A percentile compares a stretch with the other conserved stretches of the same genome.
These are phyloP conservation scores for Cryoendolithus antarcticus DNA, from an alignment of 2,329 filamentous ascomycete genomes.

Conservation along the genomic window DNA sequence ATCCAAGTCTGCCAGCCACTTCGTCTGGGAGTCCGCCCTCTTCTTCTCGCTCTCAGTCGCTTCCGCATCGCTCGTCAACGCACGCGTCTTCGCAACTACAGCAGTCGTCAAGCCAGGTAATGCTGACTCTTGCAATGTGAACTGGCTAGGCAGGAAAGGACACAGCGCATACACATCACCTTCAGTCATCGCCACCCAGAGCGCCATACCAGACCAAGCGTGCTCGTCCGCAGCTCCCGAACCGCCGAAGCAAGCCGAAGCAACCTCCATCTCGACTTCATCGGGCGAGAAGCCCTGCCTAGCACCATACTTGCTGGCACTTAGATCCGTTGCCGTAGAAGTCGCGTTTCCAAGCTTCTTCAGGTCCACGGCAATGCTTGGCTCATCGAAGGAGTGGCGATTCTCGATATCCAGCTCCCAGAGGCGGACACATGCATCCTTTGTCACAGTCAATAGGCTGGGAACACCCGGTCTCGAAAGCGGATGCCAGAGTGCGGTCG, in stretches of 20 bases:
- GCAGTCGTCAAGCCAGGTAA: slow-evolving; percentile 74
- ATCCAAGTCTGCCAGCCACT: slow-evolving; percentile 47
- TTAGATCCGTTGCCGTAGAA: slow-evolving; percentile 70
- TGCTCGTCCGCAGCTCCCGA: slow-evolving; percentile 44
- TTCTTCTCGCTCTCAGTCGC: slow-evolving; percentile 34
- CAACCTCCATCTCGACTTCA: slow-evolving; percentile 84
- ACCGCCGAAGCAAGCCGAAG: slow-evolving; percentile 80
- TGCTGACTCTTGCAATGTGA: slow-evolving; percentile 59
- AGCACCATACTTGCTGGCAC: slow-evolving; percentile 58
- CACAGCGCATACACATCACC: slow-evolving; percentile 91
- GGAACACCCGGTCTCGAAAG: slow-evolving; percentile 62
- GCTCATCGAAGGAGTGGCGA: slow-evolving; percentile 75
- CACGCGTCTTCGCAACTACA: slow-evolving; percentile 58
- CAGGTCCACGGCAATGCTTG: slow-evolving; percentile 73
- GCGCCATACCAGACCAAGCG: slow-evolving; percentile 84
- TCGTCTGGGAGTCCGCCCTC: slow-evolving; percentile 40
- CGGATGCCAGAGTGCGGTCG: slow-evolving; percentile 83
- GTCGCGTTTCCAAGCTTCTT: slow-evolving; percentile 79
- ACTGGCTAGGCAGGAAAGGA: slow-evolving; percentile 75
- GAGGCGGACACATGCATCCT: slow-evolving; percentile 73
- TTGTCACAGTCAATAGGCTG: slow-evolving; percentile 77
- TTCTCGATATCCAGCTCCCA: slow-evolving; percentile 84
- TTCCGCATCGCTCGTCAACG: slow-evolving; percentile 28
- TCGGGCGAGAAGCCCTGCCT: slow-evolving; percentile 81
- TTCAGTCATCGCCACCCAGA: slow-evolving; percentile 92